Evolutionary conservation across 352 stramenopile genomes (phyloP).

Genomic region (Globisporangium cederbergense): DNA sequence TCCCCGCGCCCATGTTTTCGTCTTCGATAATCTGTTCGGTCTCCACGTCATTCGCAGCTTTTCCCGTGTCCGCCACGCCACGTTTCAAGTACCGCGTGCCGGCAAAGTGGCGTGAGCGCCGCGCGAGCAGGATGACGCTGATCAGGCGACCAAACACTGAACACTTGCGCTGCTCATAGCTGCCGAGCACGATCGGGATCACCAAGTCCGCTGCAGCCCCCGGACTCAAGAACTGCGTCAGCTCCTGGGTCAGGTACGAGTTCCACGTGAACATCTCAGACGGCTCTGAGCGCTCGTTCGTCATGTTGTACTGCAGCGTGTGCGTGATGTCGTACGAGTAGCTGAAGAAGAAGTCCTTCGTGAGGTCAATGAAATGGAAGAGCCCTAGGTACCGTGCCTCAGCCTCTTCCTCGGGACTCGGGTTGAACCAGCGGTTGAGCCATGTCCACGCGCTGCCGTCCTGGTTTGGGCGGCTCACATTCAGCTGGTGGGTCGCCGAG

Average conservation of each 20-base stretch:
- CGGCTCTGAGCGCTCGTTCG: conserved; percentile 63
- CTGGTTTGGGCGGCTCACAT: conserved; percentile 58
- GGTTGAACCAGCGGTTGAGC: conserved; percentile 83
- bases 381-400: conserved; percentile 92
- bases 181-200: conserved; percentile 91
- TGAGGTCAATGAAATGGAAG: conserved; percentile 98
- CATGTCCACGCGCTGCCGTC: conserved; percentile 59
- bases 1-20: conserved; percentile 84
- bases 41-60: conserved; percentile 99
- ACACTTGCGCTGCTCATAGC: conserved; percentile 96
- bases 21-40: conserved; percentile 96
- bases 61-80: conserved; percentile 96
- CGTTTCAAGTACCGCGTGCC: conserved; percentile 98
- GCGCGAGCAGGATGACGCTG: conserved; percentile 95
- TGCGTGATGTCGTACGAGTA: conserved; percentile 99
- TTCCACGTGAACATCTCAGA: conserved; percentile 98
- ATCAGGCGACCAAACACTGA: conserved; percentile 95
- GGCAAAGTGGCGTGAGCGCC: conserved; percentile 97
- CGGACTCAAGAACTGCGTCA: conserved; percentile 83
- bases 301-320: conserved; percentile 97
- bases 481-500: conserved; percentile 90
- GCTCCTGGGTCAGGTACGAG: conserved; percentile 93
- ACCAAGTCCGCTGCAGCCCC: conserved; percentile 85
- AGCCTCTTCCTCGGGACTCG: conserved; percentile 76
- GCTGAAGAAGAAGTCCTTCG: conserved; percentile 99